Percentiles rank a stretch among this genome's conserved stretches.
phyloP scores from a whole-genome alignment of 2,329 filamentous ascomycete genomes.

The Boeremia lycopersici region DNA sequence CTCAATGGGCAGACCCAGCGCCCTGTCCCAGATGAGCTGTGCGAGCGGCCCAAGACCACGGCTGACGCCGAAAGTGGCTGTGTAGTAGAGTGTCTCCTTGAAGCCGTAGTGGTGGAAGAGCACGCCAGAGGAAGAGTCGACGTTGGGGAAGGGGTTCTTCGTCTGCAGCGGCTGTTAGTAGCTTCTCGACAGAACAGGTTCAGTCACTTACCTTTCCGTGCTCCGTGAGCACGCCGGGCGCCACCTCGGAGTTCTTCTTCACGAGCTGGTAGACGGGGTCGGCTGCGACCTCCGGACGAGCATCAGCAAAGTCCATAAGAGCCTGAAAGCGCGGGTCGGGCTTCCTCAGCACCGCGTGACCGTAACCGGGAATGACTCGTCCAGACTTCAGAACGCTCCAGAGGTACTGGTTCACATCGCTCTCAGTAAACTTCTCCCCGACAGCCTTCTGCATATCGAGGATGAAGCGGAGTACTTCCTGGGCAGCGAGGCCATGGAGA shows the following conservation, averaged over 20 bases:
- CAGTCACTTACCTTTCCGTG: constrained; percentile 74
- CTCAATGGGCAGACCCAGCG: constrained; percentile 93
- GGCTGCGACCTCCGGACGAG: constrained; percentile 80
- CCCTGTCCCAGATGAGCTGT: constrained; percentile 95
- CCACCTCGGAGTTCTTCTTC: constrained; percentile 89
- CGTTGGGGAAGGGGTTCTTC: constrained; percentile 97
- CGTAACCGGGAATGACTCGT: constrained; percentile 92
- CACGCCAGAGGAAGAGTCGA: constrained; percentile 90
- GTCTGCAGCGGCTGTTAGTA: constrained; percentile 57
- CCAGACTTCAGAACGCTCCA: constrained; percentile 94
- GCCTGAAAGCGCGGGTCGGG: constrained; percentile 96
- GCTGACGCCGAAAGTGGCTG: constrained; percentile 72
- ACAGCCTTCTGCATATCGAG: constrained; percentile 93
- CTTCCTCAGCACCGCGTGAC: constrained; percentile 94
- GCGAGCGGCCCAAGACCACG: constrained; percentile 83
- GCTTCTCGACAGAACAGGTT: not conserved
- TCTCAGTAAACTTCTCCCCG: constrained; percentile 75
- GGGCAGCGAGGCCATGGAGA: constrained; percentile 88
- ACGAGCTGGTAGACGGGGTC: constrained; percentile 95
- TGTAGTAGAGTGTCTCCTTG: constrained; percentile 95
- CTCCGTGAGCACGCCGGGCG: constrained; percentile 86
- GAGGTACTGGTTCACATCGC: constrained; percentile 86
- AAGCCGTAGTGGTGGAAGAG: constrained; percentile 99
- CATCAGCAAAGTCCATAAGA: constrained; percentile 90
- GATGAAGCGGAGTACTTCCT: constrained; percentile 97